phyloP scores from a whole-genome alignment of 2,329 filamentous ascomycete genomes.

The Colletotrichum karsti region DNA sequence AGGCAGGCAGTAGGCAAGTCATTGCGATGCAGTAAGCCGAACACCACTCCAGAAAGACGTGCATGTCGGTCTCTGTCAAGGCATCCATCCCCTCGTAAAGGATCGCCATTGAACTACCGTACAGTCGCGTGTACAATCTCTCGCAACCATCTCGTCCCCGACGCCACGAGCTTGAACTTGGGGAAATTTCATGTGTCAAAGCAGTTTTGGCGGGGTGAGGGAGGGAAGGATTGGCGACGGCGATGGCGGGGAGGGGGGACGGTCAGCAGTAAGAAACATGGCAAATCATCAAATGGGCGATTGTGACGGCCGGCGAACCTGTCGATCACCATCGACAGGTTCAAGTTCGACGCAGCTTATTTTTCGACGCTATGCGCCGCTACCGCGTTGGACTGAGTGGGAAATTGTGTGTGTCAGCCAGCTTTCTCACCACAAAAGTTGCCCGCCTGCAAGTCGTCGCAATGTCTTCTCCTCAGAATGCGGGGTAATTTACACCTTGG shows the following conservation, averaged over 20 bases:
- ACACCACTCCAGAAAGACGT: no score
- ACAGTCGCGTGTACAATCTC: not conserved
- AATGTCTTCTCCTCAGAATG: not conserved
- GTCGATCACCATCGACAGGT: not conserved
- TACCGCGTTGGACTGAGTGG: constrained; percentile 14
- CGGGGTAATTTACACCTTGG: not conserved
- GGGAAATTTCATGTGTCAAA: not conserved
- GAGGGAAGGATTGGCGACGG: not conserved
- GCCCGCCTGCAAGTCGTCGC: not conserved
- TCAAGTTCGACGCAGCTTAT: not conserved
- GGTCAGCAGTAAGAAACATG: not conserved
- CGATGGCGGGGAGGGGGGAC: not conserved
- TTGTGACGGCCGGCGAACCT: constrained; percentile 1
- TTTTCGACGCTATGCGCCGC: constrained; percentile 24
- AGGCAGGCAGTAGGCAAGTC: not conserved
- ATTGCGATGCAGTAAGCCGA: not conserved
- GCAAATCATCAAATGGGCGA: not conserved
- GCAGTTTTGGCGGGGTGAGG: not conserved
- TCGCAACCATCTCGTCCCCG: not conserved
- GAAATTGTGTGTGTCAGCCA: no score
- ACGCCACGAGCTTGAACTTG: not conserved
- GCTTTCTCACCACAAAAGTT: not conserved
- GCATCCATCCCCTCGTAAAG: no score
- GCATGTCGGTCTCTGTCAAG: no score
- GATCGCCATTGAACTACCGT: not conserved